phyloP scores from a whole-genome alignment of 176 grass and related monocot genomes.

The Dendrocalamus sinicus region DNA sequence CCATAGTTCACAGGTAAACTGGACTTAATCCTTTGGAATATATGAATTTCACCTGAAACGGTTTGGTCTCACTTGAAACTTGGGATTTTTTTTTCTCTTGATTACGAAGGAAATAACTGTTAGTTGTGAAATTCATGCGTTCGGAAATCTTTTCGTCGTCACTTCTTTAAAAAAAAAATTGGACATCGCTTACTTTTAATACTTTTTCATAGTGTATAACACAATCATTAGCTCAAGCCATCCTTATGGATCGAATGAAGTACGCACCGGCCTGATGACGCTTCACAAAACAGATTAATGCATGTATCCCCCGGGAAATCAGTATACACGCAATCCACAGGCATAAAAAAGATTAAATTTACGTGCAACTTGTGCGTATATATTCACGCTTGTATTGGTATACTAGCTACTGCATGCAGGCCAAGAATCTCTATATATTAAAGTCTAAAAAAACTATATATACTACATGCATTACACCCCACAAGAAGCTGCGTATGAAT shows the following conservation, averaged over 20 bases:
- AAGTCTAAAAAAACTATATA: neutral
- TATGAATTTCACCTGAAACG: neutral
- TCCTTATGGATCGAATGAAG: neutral
- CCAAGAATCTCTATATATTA: conserved; percentile 6
- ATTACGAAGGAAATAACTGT: too few relatives aligned
- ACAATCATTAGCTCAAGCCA: neutral
- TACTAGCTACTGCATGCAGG: neutral
- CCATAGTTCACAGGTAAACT: too few relatives aligned
- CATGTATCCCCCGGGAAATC: conserved; percentile 8
- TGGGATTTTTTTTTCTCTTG: neutral
- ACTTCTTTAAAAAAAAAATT: neutral
- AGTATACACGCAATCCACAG: neutral
- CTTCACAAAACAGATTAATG: neutral
- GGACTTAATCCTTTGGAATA: too few relatives aligned
- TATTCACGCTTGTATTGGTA: neutral
- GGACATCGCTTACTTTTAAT: neutral
- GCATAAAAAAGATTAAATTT: neutral
- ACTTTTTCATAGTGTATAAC: neutral
- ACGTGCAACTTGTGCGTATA: conserved; percentile 4
- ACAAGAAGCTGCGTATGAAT: neutral
- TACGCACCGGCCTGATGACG: neutral
- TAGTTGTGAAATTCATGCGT: too few relatives aligned
- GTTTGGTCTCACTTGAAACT: neutral
- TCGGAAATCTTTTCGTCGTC: neutral
- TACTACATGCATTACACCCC: neutral